phyloP scores from a whole-genome alignment of 1,139 yeast species.

The Sugiyamaella neomexicana region DNA sequence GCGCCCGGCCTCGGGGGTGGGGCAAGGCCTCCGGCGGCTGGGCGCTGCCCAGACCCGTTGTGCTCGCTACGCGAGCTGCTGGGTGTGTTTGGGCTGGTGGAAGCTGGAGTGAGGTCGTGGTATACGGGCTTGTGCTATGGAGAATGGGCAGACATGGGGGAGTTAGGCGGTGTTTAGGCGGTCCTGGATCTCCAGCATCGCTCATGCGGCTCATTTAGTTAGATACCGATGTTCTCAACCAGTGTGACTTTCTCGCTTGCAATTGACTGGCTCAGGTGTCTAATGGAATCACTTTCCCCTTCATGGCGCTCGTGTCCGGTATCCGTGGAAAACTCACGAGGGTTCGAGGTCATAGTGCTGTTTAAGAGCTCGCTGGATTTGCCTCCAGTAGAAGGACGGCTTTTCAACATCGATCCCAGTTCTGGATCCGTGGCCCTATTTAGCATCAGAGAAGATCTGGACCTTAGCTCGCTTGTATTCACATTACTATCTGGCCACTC shows the following conservation, averaged over 20 bases:
- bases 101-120: background rate
- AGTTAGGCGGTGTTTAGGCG: no score
- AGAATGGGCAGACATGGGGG: no score
- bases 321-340: constrained; percentile 5
- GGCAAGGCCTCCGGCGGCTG: background rate
- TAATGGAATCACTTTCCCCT: background rate
- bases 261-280: no score
- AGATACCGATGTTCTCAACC: background rate
- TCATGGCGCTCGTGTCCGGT: constrained; percentile 2
- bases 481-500: constrained; percentile 6
- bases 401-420: constrained; percentile 29
- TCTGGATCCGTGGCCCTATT: constrained; percentile 25
- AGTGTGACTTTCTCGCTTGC: no score
- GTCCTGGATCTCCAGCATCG: background rate
- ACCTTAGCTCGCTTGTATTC: constrained; percentile 1
- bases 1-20: background rate
- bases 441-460: background rate
- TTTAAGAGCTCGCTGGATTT: constrained; percentile 9
- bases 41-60: constrained; percentile 2
- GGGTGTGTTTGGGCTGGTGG: background rate
- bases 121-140: no score
- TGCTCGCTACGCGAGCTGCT: background rate
- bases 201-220: background rate
- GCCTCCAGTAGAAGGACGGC: constrained; percentile 25
- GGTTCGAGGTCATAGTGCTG: constrained; percentile 8